Evolutionary conservation across 2,329 filamentous ascomycete species (phyloP).

Genomic region (Clarireedia hainanense): DNA sequence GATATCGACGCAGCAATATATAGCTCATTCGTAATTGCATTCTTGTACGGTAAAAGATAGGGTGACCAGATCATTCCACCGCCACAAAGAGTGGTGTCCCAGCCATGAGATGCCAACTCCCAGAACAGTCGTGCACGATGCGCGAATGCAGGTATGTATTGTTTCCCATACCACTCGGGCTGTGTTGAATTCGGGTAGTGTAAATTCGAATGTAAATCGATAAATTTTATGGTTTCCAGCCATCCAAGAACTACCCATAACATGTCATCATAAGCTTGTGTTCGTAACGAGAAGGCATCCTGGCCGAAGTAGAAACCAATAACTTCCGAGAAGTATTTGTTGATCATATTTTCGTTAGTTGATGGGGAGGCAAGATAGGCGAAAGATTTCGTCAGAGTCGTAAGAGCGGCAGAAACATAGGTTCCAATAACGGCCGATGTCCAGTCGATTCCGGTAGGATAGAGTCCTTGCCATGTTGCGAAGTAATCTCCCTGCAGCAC

Average conservation of each 20-base stretch:
- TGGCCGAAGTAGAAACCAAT: slow-evolving; percentile 81
- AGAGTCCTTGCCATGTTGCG: slow-evolving; percentile 67
- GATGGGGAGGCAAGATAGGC: slow-evolving; percentile 31
- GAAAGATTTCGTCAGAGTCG: slow-evolving; percentile 59
- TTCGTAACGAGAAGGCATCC: slow-evolving; percentile 64
- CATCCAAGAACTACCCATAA: slow-evolving; percentile 91
- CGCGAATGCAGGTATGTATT: slow-evolving; percentile 70
- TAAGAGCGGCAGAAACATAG: slow-evolving; percentile 64
- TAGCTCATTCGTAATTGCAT: slow-evolving; percentile 90
- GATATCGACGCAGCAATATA: slow-evolving; percentile 76
- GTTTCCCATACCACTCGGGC: slow-evolving; percentile 61
- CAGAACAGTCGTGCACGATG: slow-evolving; percentile 82
- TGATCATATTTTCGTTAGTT: slow-evolving; percentile 66
- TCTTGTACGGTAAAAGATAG: slow-evolving; percentile 76
- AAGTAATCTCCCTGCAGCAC: slow-evolving; percentile 77
- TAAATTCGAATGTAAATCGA: slow-evolving; percentile 56
- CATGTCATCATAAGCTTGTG: slow-evolving; percentile 86
- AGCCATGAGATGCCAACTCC: slow-evolving; percentile 69
- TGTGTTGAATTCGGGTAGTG: slow-evolving; percentile 45
- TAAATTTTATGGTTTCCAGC: slow-evolving; percentile 75
- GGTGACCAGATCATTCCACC: slow-evolving; percentile 94
- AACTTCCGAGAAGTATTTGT: slow-evolving; percentile 71
- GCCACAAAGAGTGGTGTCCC: slow-evolving; percentile 72
- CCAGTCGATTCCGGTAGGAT: slow-evolving; percentile 88
- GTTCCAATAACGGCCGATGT: slow-evolving; percentile 75